Percentiles rank a stretch among this genome's conserved stretches.
Conservation (phyloP, 208 protist species). For the Strigomonas culicis region DNA sequence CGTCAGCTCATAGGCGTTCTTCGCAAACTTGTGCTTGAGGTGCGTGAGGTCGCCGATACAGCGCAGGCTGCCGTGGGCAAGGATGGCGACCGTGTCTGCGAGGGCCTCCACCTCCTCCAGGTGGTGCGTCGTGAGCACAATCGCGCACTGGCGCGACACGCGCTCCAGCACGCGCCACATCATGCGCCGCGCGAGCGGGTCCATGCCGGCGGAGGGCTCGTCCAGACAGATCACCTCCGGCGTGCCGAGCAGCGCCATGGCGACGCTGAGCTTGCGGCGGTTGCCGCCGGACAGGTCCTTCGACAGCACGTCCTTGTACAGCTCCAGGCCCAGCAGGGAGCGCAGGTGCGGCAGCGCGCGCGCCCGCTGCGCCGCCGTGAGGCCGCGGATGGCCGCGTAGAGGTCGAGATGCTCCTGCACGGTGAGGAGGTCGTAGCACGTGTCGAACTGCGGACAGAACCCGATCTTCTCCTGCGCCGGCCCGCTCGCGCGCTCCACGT, state of each 20-base stretch:
- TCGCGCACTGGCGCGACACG: constrained; percentile 56
- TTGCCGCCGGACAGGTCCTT: constrained; percentile 73
- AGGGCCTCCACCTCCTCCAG: constrained; percentile 92
- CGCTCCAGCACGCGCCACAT: constrained; percentile 77
- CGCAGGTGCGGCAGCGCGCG: constrained; percentile 30
- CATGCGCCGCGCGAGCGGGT: constrained; percentile 68
- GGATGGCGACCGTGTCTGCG: constrained; percentile 81
- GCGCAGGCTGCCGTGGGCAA: constrained; percentile 80
- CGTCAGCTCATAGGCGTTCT: constrained; percentile 51
- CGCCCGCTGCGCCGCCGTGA: constrained; percentile 13
- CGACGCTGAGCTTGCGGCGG: constrained; percentile 77
- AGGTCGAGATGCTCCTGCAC: constrained; percentile 88
- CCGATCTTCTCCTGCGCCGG: constrained; percentile 64
- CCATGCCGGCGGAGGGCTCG: constrained; percentile 89
- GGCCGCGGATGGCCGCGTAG: constrained; percentile 64
- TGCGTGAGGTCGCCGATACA: constrained; percentile 86
- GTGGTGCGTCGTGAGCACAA: constrained; percentile 91
- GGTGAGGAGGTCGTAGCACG: constrained; percentile 84
- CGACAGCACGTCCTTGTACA: constrained; percentile 30
- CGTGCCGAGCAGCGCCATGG: constrained; percentile 81
- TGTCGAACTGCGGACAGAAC: constrained; percentile 94
- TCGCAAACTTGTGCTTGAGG: constrained; percentile 77
- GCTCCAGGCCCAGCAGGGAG: constrained; percentile 34
- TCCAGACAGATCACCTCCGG: constrained; percentile 75
- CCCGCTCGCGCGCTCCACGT: constrained; percentile 33